phyloP scores from a whole-genome alignment of 1,139 yeast species.

The Geotrichum citri-aurantii region DNA sequence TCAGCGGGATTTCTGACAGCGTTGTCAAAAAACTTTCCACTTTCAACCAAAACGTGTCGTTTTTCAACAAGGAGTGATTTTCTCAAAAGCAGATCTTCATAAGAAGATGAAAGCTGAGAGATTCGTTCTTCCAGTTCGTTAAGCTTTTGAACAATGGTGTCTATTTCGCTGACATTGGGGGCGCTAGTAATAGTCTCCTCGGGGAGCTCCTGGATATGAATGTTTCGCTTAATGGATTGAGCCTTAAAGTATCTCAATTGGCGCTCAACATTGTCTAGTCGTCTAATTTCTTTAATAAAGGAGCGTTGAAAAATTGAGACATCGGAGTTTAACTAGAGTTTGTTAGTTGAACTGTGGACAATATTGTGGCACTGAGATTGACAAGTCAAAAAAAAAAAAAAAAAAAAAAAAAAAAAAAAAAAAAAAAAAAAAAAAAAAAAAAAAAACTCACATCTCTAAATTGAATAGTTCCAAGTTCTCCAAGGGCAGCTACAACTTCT shows the following conservation, averaged over 20 bases:
- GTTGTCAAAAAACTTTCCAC: conserved; percentile 57
- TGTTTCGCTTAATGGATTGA: conserved; percentile 29
- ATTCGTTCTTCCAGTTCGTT: conserved; percentile 56
- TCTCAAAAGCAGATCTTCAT: conserved; percentile 48
- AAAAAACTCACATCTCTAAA: conserved; percentile 53
- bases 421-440: background rate
- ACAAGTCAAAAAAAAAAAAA: background rate
- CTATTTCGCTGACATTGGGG: conserved; percentile 62
- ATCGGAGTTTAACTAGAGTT: conserved; percentile 52
- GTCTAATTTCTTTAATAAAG: conserved; percentile 74
- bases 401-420: background rate
- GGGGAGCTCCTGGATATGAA: conserved; percentile 27
- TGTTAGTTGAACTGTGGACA: background rate
- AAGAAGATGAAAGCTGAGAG: conserved; percentile 49
- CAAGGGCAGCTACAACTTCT: conserved; percentile 76
- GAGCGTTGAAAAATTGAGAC: conserved; percentile 82
- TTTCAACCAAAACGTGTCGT: conserved; percentile 62
- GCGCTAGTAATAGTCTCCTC: conserved; percentile 33
- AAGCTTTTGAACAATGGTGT: conserved; percentile 65
- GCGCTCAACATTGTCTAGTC: conserved; percentile 57
- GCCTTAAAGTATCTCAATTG: conserved; percentile 41
- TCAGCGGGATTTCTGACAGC: conserved; percentile 29
- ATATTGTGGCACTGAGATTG: too few species aligned
- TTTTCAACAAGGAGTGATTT: conserved; percentile 57
- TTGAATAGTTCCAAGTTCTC: conserved; percentile 76